phyloP scores from a whole-genome alignment of 2,329 filamentous ascomycete species.

The Fusarium siculi region DNA sequence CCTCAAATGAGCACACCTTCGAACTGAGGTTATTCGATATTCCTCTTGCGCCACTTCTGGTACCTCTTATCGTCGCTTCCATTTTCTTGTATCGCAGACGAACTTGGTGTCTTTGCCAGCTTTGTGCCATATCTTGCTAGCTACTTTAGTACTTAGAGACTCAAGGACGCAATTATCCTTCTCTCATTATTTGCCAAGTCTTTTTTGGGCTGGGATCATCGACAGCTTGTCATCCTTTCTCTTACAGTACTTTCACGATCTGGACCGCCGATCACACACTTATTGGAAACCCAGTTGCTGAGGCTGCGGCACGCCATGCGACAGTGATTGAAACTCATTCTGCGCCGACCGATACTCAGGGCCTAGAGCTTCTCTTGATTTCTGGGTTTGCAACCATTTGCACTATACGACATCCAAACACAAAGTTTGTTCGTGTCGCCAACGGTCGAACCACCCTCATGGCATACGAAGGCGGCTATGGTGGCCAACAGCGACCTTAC shows the following conservation, averaged over 20 bases:
- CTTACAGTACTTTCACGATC: slow-evolving; percentile 30
- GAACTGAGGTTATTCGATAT: slow-evolving; percentile 5
- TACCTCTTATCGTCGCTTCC: slow-evolving; percentile 1
- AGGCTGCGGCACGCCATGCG: slow-evolving; percentile 43
- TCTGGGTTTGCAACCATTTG: not conserved
- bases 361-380: not conserved
- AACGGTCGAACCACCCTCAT: slow-evolving; percentile 47
- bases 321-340: slow-evolving; percentile 37
- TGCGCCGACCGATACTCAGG: slow-evolving; percentile 23
- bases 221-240: slow-evolving; percentile 13
- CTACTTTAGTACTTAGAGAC: not conserved
- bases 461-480: slow-evolving; percentile 61
- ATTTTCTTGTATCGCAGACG: slow-evolving; percentile 3
- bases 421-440: not conserved
- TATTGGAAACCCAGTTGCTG: slow-evolving; percentile 35
- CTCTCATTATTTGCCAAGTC: not conserved
- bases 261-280: slow-evolving; percentile 37
- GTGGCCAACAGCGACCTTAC: slow-evolving; percentile 60
- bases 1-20: not conserved
- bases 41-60: slow-evolving; percentile 1
- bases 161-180: slow-evolving; percentile 1
- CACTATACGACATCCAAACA: not conserved
- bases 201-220: slow-evolving; percentile 17
- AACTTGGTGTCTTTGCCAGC: not conserved
- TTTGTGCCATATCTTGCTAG: slow-evolving; percentile 6